phyloP scores from a whole-genome alignment of 257 asterid species.

The Gentiana dahurica region DNA sequence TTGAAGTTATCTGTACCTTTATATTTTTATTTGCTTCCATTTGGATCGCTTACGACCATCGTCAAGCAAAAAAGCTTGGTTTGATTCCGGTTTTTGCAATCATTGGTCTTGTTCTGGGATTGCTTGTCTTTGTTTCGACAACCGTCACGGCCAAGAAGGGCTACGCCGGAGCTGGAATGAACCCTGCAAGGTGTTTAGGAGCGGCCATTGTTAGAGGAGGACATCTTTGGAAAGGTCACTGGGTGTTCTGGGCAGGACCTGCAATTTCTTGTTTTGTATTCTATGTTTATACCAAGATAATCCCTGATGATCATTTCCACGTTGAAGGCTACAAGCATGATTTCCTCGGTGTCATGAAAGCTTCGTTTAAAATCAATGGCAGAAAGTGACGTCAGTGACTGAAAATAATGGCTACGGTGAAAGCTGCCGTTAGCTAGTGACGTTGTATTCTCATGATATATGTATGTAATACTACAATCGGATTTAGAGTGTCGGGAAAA shows the following conservation, averaged over 20 bases:
- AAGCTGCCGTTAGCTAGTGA: no score
- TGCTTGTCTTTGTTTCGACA: conserved; percentile 53
- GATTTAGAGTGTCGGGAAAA: no score
- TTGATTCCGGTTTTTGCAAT: conserved; percentile 26
- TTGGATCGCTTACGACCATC: conserved; percentile 76
- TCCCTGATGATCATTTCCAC: conserved; percentile 47
- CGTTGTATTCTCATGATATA: no score
- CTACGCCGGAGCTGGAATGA: conserved; percentile 62
- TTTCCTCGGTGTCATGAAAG: conserved; percentile 33
- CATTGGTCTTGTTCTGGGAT: conserved; percentile 47
- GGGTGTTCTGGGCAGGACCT: conserved; percentile 82
- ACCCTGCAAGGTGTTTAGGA: conserved; percentile 80
- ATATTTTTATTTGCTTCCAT: conserved; percentile 53
- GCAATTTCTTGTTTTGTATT: conserved; percentile 41
- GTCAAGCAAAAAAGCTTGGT: conserved; percentile 47
- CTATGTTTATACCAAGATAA: conserved; percentile 49
- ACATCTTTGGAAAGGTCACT: conserved; percentile 64
- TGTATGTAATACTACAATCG: no score
- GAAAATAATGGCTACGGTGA: no score
- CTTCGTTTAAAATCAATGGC: neutral
- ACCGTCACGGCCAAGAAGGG: conserved; percentile 48
- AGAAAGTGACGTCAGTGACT: no score
- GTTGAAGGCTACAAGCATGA: conserved; percentile 52
- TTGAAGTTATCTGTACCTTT: conserved; percentile 55
- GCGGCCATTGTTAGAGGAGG: conserved; percentile 71